These are phyloP conservation scores for Starmerella gropengiesseri DNA, from an alignment of 805 yeast species.

Conservation along the genomic window DNA sequence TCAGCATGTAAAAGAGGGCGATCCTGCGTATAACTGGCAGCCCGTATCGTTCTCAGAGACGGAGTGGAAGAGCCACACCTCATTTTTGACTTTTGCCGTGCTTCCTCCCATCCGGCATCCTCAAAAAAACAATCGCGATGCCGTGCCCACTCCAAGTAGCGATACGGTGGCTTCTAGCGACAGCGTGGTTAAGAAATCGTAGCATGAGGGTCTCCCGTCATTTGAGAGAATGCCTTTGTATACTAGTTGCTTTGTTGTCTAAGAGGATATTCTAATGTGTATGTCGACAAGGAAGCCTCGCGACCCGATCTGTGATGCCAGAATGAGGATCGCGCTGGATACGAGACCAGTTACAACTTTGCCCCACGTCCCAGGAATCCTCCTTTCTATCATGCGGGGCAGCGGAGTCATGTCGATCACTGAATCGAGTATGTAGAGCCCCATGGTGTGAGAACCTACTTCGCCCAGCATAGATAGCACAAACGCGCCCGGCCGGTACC, in stretches of 20 bases:
- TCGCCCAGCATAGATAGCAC: background rate
- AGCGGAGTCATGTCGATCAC: background rate
- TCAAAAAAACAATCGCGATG: too few species aligned
- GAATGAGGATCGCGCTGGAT: too few species aligned
- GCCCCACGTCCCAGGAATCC: background rate
- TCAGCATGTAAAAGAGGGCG: constrained; percentile 76
- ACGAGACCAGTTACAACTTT: too few species aligned
- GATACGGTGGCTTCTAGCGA: too few species aligned
- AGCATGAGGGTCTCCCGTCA: too few species aligned
- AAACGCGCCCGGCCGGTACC: background rate
- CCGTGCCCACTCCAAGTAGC: too few species aligned
- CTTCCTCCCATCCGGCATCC: constrained; percentile 30
- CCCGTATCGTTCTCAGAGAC: constrained; percentile 73
- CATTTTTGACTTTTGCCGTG: constrained; percentile 83
- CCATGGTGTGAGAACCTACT: constrained; percentile 9
- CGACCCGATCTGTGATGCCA: too few species aligned
- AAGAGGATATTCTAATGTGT: too few species aligned
- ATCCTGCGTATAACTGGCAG: constrained; percentile 64
- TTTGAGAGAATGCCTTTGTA: too few species aligned
- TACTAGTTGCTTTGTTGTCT: too few species aligned
- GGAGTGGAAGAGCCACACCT: constrained; percentile 87
- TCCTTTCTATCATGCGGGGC: background rate
- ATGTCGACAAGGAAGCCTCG: too few species aligned
- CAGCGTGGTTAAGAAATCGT: too few species aligned
- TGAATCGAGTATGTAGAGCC: constrained; percentile 5